Evolutionary conservation across 805 yeast species (phyloP), one percentile per base, ranked within the genome.

Genomic region (Starmerella scarabaei): DNA sequence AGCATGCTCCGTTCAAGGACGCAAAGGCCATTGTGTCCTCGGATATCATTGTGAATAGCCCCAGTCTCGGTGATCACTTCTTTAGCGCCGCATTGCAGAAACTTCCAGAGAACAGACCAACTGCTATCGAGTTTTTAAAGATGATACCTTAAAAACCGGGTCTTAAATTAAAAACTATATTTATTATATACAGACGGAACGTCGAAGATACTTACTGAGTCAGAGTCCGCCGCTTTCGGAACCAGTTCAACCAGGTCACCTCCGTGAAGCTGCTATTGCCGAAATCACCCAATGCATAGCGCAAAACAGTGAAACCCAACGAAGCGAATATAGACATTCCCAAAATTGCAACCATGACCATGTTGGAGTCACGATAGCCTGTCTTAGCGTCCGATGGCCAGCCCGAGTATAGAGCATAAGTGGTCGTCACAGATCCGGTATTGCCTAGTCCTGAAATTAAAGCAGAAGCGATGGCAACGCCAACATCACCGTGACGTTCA

Each of bases 1-100:
- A 86, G 56, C 97, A 91, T 56, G 86, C 88, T 53, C 98, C 98
- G 7, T 91, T 88, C 54, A 83, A 84, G 59, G 85, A 83, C 56
- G 93, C 86, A 36, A 96, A 88, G 59, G 97, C 86, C 58, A 91
- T 91, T 39, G 74, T 86, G 73, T 94, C 84, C 49, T 94, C 93
- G 1, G 86, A 79, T 35, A 61, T 86, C 3, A 46, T 41, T 5
- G 28, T 12, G 7, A 23, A 35, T 2, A 14, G 27, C 12, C 14
- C 31, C 7, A 34, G 43, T 17, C 16, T 41, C 14, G 51, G 47
- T 9, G 33, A 35, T 15, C 14, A 34, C 1, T 11, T 45, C 8
- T 38, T 45, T 11, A 12, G 33, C 15, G 14, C 27, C 11, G 21
- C 44, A 4, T 30, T 45, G 21, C 24, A 32, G 7, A 40, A 34